Evolutionary conservation across 371 early-diverging fungal species (phyloP).

Genomic region (Catenaria anguillulae): DNA sequence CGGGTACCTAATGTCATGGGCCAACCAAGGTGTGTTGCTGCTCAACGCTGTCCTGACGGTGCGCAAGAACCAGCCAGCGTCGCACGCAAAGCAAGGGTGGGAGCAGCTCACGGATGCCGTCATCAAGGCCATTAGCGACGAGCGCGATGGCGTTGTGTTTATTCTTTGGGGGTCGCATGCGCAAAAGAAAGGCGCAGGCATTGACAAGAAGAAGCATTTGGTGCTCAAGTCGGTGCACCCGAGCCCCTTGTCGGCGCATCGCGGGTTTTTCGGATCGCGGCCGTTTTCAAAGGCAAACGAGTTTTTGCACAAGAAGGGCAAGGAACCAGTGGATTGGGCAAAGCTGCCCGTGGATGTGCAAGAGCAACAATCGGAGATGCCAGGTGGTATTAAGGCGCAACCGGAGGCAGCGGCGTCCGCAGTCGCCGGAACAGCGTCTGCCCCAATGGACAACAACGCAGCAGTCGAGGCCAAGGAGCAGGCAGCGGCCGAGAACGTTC

Average conservation of each 20-base stretch:
- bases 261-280: slow-evolving; percentile 75
- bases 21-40: slow-evolving; percentile 84
- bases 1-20: slow-evolving; percentile 65
- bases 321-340: slow-evolving; percentile 56
- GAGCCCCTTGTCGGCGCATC: slow-evolving; percentile 78
- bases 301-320: slow-evolving; percentile 53
- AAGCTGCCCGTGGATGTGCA: neutral
- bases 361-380: neutral
- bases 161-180: slow-evolving; percentile 90
- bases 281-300: slow-evolving; percentile 91
- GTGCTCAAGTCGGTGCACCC: slow-evolving; percentile 87
- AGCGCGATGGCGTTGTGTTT: slow-evolving; percentile 63
- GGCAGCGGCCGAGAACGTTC: too few relatives aligned
- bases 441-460: too few relatives aligned
- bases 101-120: slow-evolving; percentile 77
- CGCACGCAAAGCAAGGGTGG: slow-evolving; percentile 88
- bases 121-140: slow-evolving; percentile 51
- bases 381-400: neutral
- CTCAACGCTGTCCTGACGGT: slow-evolving; percentile 92
- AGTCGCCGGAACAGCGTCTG: too few relatives aligned
- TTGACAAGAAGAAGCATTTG: slow-evolving; percentile 58
- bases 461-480: too few relatives aligned
- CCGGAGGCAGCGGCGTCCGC: too few relatives aligned
- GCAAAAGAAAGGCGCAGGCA: slow-evolving; percentile 49
- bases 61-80: slow-evolving; percentile 59